Conservation (phyloP, 495 filamentous ascomycete genomes). For the Hypoxylon cercidicola region DNA sequence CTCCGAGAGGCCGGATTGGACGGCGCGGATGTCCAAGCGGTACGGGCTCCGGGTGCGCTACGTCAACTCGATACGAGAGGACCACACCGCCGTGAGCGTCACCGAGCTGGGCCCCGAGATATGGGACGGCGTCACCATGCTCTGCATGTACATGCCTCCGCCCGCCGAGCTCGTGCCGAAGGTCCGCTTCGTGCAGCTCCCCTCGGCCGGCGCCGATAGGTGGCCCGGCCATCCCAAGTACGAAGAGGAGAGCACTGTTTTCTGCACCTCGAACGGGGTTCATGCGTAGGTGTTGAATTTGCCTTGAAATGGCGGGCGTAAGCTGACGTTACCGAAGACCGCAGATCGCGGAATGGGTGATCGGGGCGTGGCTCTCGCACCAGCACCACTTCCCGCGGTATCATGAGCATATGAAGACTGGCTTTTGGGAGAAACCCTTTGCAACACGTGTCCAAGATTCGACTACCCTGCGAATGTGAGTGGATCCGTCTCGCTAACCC, state of each 20-base stretch:
- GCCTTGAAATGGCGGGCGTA: too few relatives aligned
- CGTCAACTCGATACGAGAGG: conserved; percentile 11
- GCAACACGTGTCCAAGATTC: conserved; percentile 40
- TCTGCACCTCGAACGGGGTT: conserved; percentile 47
- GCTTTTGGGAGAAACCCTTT: conserved; percentile 29
- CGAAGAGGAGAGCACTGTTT: conserved; percentile 39
- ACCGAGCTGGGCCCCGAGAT: conserved; percentile 12
- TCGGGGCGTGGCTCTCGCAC: conserved; percentile 51
- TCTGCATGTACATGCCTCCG: conserved; percentile 33
- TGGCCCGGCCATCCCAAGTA: conserved; percentile 47
- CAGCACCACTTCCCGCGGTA: conserved; percentile 46
- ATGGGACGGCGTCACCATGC: conserved; percentile 46
- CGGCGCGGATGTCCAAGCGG: conserved; percentile 29
- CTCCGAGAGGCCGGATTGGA: conserved; percentile 38
- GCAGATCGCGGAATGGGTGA: conserved; percentile 59
- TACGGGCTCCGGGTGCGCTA: conserved; percentile 49
- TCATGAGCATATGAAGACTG: conserved; percentile 28
- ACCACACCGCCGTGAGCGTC: conserved; percentile 2
- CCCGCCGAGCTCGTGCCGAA: conserved; percentile 41
- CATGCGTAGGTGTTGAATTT: conserved; percentile 40
- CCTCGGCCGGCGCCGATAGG: conserved; percentile 46
- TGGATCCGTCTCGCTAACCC: not conserved
- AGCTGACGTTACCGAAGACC: conserved; percentile 37
- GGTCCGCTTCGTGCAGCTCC: conserved; percentile 48
- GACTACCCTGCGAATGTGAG: conserved; percentile 48